Percentiles rank a stretch among this genome's conserved stretches.
These are phyloP conservation scores for Condylostoma magnum DNA, from an alignment of 169 alveolate species.

Conservation along the genomic window DNA sequence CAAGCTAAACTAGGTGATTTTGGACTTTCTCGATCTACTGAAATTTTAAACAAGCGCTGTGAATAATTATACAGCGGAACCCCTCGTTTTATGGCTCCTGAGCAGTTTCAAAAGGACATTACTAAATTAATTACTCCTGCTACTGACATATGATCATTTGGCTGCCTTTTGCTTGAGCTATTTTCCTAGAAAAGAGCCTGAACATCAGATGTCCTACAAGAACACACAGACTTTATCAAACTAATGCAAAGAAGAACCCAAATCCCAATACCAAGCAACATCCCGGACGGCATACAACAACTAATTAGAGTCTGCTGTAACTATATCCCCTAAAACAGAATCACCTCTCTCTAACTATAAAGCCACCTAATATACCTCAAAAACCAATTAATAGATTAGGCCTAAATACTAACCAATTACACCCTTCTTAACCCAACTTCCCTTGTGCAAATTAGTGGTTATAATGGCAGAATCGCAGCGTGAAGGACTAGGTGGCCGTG, in stretches of 20 bases:
- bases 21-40: slow-evolving; percentile 41
- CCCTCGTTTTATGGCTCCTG: slow-evolving; percentile 31
- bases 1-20: slow-evolving; percentile 76
- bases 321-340: slow-evolving; percentile 1
- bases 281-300: neutral
- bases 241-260: neutral
- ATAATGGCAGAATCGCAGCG: too few species aligned
- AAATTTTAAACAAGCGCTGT: neutral
- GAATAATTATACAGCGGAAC: slow-evolving; percentile 12
- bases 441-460: too few species aligned
- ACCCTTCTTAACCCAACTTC: too few species aligned
- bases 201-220: neutral
- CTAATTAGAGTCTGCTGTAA: neutral
- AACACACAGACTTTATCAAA: neutral
- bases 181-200: slow-evolving; percentile 4
- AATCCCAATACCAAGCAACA: slow-evolving; percentile 5
- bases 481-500: too few species aligned
- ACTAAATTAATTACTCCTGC: neutral
- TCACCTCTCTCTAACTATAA: neutral
- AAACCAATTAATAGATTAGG: too few species aligned
- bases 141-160: slow-evolving; percentile 3
- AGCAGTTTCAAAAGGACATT: slow-evolving; percentile 3
- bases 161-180: slow-evolving; percentile 4
- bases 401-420: too few species aligned
- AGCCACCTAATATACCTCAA: too few species aligned